phyloP scores from a whole-genome alignment of 805 yeast genomes.

The Schwanniomyces occidentalis region DNA sequence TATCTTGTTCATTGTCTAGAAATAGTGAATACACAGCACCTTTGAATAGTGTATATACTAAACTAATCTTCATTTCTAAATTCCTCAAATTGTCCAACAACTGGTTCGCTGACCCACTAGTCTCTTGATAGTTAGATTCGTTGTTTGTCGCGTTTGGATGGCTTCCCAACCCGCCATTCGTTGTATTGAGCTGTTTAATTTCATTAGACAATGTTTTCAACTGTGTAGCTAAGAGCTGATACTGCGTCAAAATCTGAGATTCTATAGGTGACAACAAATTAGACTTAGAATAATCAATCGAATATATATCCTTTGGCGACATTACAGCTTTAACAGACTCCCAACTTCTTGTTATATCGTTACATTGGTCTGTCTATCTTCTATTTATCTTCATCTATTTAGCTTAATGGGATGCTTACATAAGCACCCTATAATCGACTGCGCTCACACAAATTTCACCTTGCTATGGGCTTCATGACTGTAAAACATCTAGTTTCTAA shows the following conservation, averaged over 20 bases:
- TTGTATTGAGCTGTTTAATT: slow-evolving; percentile 27
- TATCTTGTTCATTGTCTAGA: slow-evolving; percentile 45
- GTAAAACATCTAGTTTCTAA: too few relatives aligned
- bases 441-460: too few relatives aligned
- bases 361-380: not conserved
- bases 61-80: slow-evolving; percentile 61
- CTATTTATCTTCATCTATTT: too few relatives aligned
- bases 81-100: slow-evolving; percentile 52
- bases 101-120: slow-evolving; percentile 25
- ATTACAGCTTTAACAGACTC: slow-evolving; percentile 2
- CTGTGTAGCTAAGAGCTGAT: slow-evolving; percentile 36
- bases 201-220: slow-evolving; percentile 32
- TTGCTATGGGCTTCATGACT: too few relatives aligned
- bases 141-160: not conserved
- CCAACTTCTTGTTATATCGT: not conserved
- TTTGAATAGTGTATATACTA: slow-evolving; percentile 65
- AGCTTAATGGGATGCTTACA: too few relatives aligned
- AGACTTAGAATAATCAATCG: slow-evolving; percentile 18
- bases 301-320: slow-evolving; percentile 16
- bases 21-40: slow-evolving; percentile 70
- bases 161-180: slow-evolving; percentile 5
- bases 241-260: slow-evolving; percentile 36
- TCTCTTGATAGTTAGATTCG: slow-evolving; percentile 8
- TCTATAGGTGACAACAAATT: slow-evolving; percentile 26
- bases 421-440: too few relatives aligned